A percentile compares a stretch with the other conserved stretches of the same genome.
These are phyloP conservation scores for Schizochytrium sp. DNA, from an alignment of 108 stramenopile genomes.

Conservation along the genomic window DNA sequence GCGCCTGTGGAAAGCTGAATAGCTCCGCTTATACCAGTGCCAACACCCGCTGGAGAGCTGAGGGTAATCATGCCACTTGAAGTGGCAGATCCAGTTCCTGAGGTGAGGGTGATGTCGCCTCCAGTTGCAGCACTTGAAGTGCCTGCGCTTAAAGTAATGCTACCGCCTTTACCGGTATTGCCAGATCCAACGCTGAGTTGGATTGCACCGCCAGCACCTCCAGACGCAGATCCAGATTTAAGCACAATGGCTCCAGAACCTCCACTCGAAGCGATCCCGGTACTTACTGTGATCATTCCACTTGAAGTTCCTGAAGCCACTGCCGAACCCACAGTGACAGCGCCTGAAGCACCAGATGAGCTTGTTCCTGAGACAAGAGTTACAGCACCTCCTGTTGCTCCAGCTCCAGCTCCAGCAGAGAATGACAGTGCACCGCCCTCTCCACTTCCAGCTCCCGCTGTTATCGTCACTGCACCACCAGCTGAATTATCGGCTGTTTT, in stretches of 20 bases:
- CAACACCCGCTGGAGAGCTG: not conserved
- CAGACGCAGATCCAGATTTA: not conserved
- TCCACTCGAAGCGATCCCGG: not conserved
- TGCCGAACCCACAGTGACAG: slow-evolving; percentile 65
- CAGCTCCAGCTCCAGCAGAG: not conserved
- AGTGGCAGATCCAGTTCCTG: not conserved
- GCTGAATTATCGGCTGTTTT: not conserved
- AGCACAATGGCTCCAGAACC: slow-evolving; percentile 28
- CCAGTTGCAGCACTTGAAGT: not conserved
- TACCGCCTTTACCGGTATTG: not conserved
- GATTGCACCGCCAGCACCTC: not conserved
- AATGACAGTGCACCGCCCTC: not conserved
- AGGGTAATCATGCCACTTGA: not conserved
- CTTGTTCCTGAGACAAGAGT: slow-evolving; percentile 61
- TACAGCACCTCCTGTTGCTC: slow-evolving; percentile 26
- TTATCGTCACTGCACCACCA: slow-evolving; percentile 20
- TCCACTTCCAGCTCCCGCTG: not conserved
- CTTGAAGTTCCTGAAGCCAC: slow-evolving; percentile 66
- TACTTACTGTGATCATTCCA: slow-evolving; percentile 8
- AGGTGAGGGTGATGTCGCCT: not conserved
- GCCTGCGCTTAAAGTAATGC: not conserved
- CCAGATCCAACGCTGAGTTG: not conserved
- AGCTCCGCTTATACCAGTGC: not conserved
- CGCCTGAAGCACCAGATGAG: slow-evolving; percentile 45
- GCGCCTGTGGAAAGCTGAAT: slow-evolving; percentile 12